Evolutionary conservation across 305 asterid genomes (phyloP), one percentile per base, ranked within the genome.

Genomic region (Plantago rigida): DNA sequence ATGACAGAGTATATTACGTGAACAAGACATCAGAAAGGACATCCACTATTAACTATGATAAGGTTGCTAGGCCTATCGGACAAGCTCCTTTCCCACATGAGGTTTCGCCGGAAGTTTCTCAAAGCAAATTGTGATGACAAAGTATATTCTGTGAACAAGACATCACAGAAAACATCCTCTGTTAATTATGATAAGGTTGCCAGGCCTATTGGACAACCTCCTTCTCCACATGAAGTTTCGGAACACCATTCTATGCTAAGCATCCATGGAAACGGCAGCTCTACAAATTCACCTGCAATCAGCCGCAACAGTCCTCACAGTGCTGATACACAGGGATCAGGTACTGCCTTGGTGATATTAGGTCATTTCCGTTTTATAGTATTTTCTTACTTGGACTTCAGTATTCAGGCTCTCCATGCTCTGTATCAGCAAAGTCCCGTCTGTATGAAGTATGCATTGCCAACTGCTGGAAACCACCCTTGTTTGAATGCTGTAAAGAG

Each of bases 381-480:
- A 24, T 68, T 60, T 47, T 57, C 71, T 73, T 53, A 70, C 75
- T 62, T 47, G 56, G n/a, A 56, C 42, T 57, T 39, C 57, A 67
- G 69, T 56, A 13, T 66, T 50, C 64, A 92, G 95, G 87, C 63
- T 71, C 71, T 50, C 62, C 71, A 13, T 60, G 65, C 51, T 62
- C 44, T 73, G 73, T 69, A 55, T 66, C 87, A n/a, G 87, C 94
- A 48, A 93, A 77, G 79, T 85, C 95, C 22, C 78, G 74, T 49
- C 70, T 93, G 60, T 65, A 77, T 57, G 96, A 93, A 72, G 44
- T 81, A 51, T 93, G 99, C 56, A 79, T 87, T 56, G 84, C 83
- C 56, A 86, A 89, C 82, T 82, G 84, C 78, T 92, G 99, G 99
- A 84, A 74, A 69, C 92, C 84, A 9, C 99, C 99, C 14, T 41